Conservation (phyloP, 1,284 basidiomycete genomes). For the Cryptococcus jaspeensis region DNA sequence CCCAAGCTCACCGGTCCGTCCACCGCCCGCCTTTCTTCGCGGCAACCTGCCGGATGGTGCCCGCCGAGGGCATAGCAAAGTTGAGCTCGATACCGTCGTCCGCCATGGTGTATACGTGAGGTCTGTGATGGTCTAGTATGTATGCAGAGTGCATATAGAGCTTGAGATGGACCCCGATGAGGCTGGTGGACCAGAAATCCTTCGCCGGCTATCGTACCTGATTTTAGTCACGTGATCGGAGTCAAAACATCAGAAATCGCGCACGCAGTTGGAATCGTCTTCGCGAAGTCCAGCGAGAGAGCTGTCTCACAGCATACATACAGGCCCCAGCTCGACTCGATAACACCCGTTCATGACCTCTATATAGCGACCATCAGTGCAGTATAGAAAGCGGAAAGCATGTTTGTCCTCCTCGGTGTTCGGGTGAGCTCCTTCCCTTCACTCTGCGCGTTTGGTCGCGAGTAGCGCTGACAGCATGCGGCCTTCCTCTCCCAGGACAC, state of each 20-base stretch:
- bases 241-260: neutral
- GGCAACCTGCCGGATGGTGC: conserved; percentile 20
- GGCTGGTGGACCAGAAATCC: conserved; percentile 1
- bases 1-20: conserved; percentile 69
- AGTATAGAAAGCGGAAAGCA: conserved; percentile 10
- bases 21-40: conserved; percentile 70
- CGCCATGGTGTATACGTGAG: conserved; percentile 32
- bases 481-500: conserved; percentile 41
- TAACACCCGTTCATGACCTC: neutral
- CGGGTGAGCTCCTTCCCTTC: conserved; percentile 24
- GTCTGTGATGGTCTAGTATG: neutral
- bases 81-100: conserved; percentile 52
- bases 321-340: neutral
- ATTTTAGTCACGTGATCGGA: neutral
- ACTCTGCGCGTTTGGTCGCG: neutral
- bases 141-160: too few relatives aligned
- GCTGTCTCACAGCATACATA: neutral
- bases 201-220: neutral
- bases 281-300: neutral
- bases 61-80: conserved; percentile 35
- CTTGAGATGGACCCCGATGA: neutral
- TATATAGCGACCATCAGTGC: neutral
- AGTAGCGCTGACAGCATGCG: neutral
- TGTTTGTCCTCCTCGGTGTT: conserved; percentile 49
- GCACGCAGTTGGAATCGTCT: neutral